A percentile compares a stretch with the other conserved stretches of the same genome.
Conservation (phyloP, 2,329 filamentous ascomycete species). For the Trichoderma sp. region DNA sequence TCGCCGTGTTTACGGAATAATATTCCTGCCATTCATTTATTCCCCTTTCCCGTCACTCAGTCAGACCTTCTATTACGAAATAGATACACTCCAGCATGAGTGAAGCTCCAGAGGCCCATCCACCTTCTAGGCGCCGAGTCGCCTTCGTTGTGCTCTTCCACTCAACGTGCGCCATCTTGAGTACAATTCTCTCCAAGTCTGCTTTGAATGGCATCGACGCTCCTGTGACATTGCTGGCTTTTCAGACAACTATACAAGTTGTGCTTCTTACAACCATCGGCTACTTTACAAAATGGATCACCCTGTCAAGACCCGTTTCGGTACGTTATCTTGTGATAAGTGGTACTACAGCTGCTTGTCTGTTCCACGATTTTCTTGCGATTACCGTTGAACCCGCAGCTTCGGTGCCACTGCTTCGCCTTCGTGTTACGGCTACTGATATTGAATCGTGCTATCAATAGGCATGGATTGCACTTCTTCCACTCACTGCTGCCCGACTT, state of each 20-base stretch:
- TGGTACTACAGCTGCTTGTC: neutral
- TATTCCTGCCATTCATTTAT: constrained; percentile 3
- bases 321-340: neutral
- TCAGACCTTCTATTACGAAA: neutral
- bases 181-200: constrained; percentile 12
- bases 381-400: neutral
- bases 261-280: constrained; percentile 5
- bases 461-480: constrained; percentile 15
- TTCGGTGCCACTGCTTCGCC: neutral
- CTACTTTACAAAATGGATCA: constrained; percentile 13
- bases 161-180: constrained; percentile 12
- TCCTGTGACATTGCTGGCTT: constrained; percentile 4
- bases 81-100: neutral
- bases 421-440: neutral
- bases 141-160: constrained; percentile 13
- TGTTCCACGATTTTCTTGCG: neutral
- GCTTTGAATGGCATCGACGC: constrained; percentile 9
- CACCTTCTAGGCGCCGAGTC: constrained; percentile 8
- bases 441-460: neutral
- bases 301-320: constrained; percentile 5
- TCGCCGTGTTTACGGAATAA: neutral
- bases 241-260: constrained; percentile 6
- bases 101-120: neutral
- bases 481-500: constrained; percentile 10
- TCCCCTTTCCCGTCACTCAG: neutral